Evolutionary conservation across 2,329 filamentous ascomycete genomes (phyloP).

Genomic region (Curvularia hawaiiensis): DNA sequence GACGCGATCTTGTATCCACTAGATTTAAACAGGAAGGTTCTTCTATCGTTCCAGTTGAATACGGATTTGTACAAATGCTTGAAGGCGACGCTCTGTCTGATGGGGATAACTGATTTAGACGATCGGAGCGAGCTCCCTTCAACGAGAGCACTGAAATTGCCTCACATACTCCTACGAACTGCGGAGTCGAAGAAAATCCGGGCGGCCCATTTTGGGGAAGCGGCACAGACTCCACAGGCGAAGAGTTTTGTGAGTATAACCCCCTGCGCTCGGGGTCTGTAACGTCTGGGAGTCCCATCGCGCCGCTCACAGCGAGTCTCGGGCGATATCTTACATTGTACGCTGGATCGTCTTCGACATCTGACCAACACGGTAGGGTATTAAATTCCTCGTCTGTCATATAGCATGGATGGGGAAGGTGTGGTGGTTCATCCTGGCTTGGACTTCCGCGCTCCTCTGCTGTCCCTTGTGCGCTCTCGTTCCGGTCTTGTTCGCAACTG

Average conservation of each 20-base stretch:
- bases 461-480: background rate
- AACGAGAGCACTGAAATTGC: background rate
- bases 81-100: too few relatives aligned
- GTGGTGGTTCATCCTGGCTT: background rate
- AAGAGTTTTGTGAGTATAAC: background rate
- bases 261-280: background rate
- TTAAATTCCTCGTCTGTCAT: conserved; percentile 9
- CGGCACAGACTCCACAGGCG: background rate
- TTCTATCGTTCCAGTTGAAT: too few relatives aligned
- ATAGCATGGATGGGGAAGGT: background rate
- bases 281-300: background rate
- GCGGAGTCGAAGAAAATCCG: background rate
- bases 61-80: too few relatives aligned
- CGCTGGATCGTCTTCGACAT: conserved; percentile 1
- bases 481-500: background rate
- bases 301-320: background rate
- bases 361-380: conserved; percentile 6
- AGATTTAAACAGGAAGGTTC: too few relatives aligned
- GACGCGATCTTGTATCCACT: too few relatives aligned
- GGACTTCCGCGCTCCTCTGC: background rate
- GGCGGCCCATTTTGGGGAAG: background rate
- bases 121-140: too few relatives aligned
- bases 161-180: background rate
- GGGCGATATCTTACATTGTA: conserved; percentile 1
- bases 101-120: too few relatives aligned